Percentiles rank a stretch among this genome's conserved stretches.
Evolutionary conservation across 257 asterid species (phyloP).

Genomic region (Salvia splendens): DNA sequence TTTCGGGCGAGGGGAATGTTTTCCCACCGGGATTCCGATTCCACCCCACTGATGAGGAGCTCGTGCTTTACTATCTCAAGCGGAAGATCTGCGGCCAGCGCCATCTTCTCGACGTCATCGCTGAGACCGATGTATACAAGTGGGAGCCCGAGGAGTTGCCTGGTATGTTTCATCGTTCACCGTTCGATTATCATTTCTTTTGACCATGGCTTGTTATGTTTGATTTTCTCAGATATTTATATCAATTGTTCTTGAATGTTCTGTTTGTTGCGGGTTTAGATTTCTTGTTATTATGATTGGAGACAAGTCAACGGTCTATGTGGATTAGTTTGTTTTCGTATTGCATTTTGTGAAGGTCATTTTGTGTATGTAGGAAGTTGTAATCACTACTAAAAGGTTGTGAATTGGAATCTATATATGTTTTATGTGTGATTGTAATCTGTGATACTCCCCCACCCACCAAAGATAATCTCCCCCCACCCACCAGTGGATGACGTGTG

Average conservation of each 20-base stretch:
- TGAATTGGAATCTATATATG: not conserved
- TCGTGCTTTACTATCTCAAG: conserved; percentile 69
- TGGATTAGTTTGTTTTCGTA: not conserved
- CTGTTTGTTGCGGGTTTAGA: conserved; percentile 16
- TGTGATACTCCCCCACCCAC: no score
- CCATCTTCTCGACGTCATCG: conserved; percentile 56
- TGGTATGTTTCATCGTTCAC: conserved; percentile 47
- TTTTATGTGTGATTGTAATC: not conserved
- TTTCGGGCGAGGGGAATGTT: conserved; percentile 33
- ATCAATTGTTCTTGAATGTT: not conserved
- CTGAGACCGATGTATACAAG: conserved; percentile 76
- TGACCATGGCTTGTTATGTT: not conserved
- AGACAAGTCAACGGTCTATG: conserved; percentile 15
- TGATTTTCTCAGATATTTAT: not conserved
- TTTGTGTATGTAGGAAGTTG: not conserved
- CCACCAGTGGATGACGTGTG: no score
- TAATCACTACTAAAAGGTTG: not conserved
- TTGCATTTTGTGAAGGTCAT: not conserved
- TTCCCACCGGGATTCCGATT: conserved; percentile 91
- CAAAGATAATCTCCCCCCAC: no score
- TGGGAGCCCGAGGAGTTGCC: conserved; percentile 38
- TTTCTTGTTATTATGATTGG: conserved; percentile 6
- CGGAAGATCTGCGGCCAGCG: conserved; percentile 71
- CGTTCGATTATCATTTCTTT: not conserved
- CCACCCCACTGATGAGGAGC: conserved; percentile 93